Percentiles rank a stretch among this genome's conserved stretches.
Evolutionary conservation across 2,329 filamentous ascomycete genomes (phyloP).

Genomic region (Microcera coccophila): DNA sequence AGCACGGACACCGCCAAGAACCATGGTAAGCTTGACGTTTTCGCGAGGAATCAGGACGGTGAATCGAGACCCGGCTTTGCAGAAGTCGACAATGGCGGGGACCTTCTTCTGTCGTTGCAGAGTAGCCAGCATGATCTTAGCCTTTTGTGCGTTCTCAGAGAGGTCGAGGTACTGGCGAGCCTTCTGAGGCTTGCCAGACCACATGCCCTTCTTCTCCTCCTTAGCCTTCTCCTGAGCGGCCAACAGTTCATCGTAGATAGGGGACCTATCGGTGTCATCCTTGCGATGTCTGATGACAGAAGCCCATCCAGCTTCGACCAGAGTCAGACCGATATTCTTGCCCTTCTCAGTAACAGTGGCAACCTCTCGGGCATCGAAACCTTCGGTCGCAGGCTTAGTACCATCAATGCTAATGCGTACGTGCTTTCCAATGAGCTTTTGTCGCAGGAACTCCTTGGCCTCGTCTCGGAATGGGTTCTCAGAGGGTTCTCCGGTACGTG

Average conservation of each 20-base stretch:
- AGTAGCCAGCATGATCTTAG: constrained; percentile 85
- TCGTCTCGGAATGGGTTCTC: constrained; percentile 88
- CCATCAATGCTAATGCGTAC: constrained; percentile 87
- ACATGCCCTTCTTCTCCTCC: constrained; percentile 88
- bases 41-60: constrained; percentile 88
- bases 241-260: constrained; percentile 87
- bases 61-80: constrained; percentile 94
- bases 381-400: constrained; percentile 81
- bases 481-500: constrained; percentile 80
- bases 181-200: constrained; percentile 84
- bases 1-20: constrained; percentile 87
- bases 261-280: constrained; percentile 88
- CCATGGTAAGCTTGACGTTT: constrained; percentile 89
- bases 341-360: constrained; percentile 79
- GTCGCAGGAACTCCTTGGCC: constrained; percentile 92
- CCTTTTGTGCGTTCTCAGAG: constrained; percentile 89
- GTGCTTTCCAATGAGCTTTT: constrained; percentile 93
- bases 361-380: constrained; percentile 92
- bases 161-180: constrained; percentile 81
- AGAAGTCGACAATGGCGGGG: constrained; percentile 91
- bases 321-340: constrained; percentile 77
- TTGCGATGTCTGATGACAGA: constrained; percentile 93
- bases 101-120: constrained; percentile 89
- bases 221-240: constrained; percentile 79
- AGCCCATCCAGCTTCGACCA: constrained; percentile 91